Evolutionary conservation across 1,284 basidiomycete genomes (phyloP).

Genomic region (Stereum hirsutum): DNA sequence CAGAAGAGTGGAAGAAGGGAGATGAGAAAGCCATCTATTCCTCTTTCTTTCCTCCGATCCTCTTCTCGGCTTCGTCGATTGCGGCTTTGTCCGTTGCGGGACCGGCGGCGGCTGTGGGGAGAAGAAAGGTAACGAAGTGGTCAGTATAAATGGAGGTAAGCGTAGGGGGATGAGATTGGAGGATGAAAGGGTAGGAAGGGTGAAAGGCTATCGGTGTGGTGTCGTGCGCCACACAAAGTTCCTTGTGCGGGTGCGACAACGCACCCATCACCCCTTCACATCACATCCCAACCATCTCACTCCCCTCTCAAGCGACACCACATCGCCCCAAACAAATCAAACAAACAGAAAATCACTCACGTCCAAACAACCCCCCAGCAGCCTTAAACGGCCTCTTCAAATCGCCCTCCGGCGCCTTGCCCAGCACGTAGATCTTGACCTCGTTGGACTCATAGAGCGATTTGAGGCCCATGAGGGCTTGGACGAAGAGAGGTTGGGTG

Average conservation of each 20-base stretch:
- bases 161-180: not conserved
- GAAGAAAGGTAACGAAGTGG: conserved; percentile 1
- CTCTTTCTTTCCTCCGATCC: conserved; percentile 69
- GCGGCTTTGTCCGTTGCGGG: conserved; percentile 81
- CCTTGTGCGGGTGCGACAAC: too few species aligned
- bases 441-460: conserved; percentile 79
- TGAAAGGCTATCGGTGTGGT: too few species aligned
- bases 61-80: conserved; percentile 84
- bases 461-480: conserved; percentile 86
- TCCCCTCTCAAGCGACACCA: too few species aligned
- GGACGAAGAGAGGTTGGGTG: conserved; percentile 90
- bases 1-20: too few species aligned
- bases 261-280: too few species aligned
- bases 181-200: conserved; percentile 2
- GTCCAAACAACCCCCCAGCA: conserved; percentile 58
- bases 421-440: conserved; percentile 71
- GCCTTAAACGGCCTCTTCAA: conserved; percentile 89
- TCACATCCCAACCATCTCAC: too few species aligned
- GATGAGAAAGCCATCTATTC: conserved; percentile 31
- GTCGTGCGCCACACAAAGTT: too few species aligned
- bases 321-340: not conserved
- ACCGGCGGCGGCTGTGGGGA: conserved; percentile 30
- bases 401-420: conserved; percentile 75
- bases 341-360: conserved; percentile 25
- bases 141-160: not conserved